Conservation (phyloP, 768 basidiomycete genomes). For the Tricholoma hemisulphureum region DNA sequence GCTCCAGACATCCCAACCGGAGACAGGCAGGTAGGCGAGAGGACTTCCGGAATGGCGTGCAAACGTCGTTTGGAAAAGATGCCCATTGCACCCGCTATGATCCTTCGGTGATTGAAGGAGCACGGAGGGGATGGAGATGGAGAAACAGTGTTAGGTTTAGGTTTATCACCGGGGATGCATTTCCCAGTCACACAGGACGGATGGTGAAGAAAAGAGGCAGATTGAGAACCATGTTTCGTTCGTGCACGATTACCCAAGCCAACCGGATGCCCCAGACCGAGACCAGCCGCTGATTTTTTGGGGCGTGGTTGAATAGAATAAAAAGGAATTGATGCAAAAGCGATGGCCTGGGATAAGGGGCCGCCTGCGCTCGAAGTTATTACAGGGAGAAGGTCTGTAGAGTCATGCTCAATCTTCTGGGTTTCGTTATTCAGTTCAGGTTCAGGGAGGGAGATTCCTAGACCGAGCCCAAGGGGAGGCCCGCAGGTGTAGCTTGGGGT, state of each 20-base stretch:
- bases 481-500: background rate
- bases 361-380: background rate
- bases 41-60: conserved; percentile 14
- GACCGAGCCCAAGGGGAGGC: background rate
- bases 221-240: background rate
- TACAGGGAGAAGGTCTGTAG: background rate
- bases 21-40: conserved; percentile 8
- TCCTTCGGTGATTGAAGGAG: background rate
- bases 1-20: background rate
- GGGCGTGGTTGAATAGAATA: background rate
- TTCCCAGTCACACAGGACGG: background rate
- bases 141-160: background rate
- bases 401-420: background rate
- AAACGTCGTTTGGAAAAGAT: conserved; percentile 8
- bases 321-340: background rate
- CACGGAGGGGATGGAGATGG: background rate
- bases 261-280: conserved; percentile 13
- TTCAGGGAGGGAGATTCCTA: background rate
- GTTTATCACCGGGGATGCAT: background rate
- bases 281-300: conserved; percentile 8
- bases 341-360: background rate
- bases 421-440: background rate
- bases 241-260: background rate
- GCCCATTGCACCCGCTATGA: conserved; percentile 1
- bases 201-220: background rate